A percentile compares a stretch with the other conserved stretches of the same genome.
These are phyloP conservation scores for Pyrrhoderma noxium DNA, from an alignment of 1,284 basidiomycete species.

Conservation along the genomic window DNA sequence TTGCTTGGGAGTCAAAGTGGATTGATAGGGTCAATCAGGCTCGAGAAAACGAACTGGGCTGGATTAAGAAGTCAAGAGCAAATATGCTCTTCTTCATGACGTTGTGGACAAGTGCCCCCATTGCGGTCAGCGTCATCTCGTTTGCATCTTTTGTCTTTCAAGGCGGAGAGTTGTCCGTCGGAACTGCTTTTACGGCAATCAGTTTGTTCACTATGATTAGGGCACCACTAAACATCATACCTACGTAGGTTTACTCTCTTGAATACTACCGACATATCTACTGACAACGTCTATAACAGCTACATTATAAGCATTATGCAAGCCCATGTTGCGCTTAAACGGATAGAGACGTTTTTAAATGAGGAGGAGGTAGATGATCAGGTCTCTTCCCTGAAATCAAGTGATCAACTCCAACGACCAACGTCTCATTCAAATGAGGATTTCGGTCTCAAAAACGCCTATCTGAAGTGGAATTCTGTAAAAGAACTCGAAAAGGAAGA, in stretches of 20 bases:
- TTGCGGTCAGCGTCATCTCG: conserved; percentile 61
- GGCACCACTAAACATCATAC: conserved; percentile 65
- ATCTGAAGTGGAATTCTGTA: conserved; percentile 67
- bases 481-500: conserved; percentile 31
- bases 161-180: conserved; percentile 60
- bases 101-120: conserved; percentile 60
- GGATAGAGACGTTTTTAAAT: conserved; percentile 73
- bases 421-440: conserved; percentile 27
- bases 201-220: conserved; percentile 67
- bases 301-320: conserved; percentile 26
- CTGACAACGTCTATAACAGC: conserved; percentile 26
- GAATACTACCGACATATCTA: conserved; percentile 50
- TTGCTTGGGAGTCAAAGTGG: conserved; percentile 78
- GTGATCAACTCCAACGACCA: too few relatives aligned
- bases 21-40: conserved; percentile 52
- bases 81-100: conserved; percentile 58
- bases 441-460: conserved; percentile 57
- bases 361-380: conserved; percentile 78
- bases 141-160: conserved; percentile 56
- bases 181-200: conserved; percentile 68
- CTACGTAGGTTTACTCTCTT: conserved; percentile 34
- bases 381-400: conserved; percentile 55
- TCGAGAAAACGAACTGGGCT: conserved; percentile 54
- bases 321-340: conserved; percentile 69
- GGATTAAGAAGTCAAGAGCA: conserved; percentile 64